Conservation (phyloP, 352 stramenopile genomes). For the Phytopythium mirpurense region DNA sequence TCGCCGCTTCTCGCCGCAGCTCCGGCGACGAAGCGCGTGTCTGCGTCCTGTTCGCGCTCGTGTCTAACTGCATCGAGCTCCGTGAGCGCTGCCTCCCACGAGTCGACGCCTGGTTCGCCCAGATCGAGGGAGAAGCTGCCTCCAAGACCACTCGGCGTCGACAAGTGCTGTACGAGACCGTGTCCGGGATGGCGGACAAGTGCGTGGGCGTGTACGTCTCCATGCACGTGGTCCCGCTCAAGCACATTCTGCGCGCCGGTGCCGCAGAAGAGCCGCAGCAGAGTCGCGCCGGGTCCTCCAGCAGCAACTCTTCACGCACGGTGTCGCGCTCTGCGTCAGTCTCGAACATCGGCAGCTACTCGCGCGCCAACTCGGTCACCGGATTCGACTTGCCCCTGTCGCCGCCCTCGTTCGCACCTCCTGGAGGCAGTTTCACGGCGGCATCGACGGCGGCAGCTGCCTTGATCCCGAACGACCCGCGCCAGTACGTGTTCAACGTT, state of each 20-base stretch:
- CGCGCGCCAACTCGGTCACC: slow-evolving; percentile 17
- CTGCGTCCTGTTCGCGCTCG: slow-evolving; percentile 59
- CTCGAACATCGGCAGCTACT: slow-evolving; percentile 6
- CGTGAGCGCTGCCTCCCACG: slow-evolving; percentile 41
- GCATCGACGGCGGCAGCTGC: slow-evolving; percentile 1
- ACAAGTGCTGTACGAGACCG: slow-evolving; percentile 28
- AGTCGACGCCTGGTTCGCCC: slow-evolving; percentile 40
- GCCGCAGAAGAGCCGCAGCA: slow-evolving; percentile 44
- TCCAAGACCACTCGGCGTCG: slow-evolving; percentile 6
- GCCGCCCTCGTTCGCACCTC: slow-evolving; percentile 4
- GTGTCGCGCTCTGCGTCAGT: slow-evolving; percentile 17
- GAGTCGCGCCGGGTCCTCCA: slow-evolving; percentile 4
- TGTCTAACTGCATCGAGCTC: slow-evolving; percentile 71
- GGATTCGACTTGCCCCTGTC: slow-evolving; percentile 21
- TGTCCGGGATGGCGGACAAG: slow-evolving; percentile 44
- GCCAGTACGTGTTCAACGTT: slow-evolving; percentile 81
- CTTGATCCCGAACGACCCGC: slow-evolving; percentile 39
- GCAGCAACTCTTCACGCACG: slow-evolving; percentile 16
- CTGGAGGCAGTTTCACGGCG: neutral
- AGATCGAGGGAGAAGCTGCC: slow-evolving; percentile 22
- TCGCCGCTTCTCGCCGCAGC: slow-evolving; percentile 21
- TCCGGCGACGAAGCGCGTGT: slow-evolving; percentile 28
- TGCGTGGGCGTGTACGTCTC: slow-evolving; percentile 59
- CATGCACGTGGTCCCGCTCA: slow-evolving; percentile 41
- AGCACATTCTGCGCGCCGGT: slow-evolving; percentile 39